A percentile compares a stretch with the other conserved stretches of the same genome.
phyloP scores from a whole-genome alignment of 768 basidiomycete species.

The Phaffia australis region DNA sequence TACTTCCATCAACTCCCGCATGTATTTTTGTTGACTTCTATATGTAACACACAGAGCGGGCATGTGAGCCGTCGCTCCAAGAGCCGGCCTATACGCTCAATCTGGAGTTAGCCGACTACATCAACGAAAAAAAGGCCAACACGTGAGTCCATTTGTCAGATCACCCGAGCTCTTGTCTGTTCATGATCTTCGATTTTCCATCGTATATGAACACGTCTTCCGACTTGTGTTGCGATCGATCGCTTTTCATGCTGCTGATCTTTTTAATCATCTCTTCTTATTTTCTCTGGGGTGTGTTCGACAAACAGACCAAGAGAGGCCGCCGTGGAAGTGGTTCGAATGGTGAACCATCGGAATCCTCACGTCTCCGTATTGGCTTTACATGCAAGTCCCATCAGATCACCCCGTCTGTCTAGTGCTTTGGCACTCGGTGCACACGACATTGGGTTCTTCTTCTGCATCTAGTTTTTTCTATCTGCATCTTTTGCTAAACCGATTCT shows the following conservation, averaged over 20 bases:
- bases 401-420: neutral
- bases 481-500: constrained; percentile 1
- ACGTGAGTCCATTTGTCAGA: constrained; percentile 48
- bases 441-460: neutral
- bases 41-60: constrained; percentile 44
- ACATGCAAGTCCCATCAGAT: constrained; percentile 35
- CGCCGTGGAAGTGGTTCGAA: constrained; percentile 66
- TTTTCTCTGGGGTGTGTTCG: neutral
- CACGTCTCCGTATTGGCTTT: constrained; percentile 81
- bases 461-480: neutral
- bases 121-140: constrained; percentile 93
- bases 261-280: constrained; percentile 1
- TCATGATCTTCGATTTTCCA: neutral
- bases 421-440: neutral
- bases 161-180: neutral
- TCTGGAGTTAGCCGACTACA: constrained; percentile 83
- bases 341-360: constrained; percentile 85
- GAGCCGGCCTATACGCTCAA: constrained; percentile 88
- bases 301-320: constrained; percentile 72
- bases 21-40: neutral
- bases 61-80: constrained; percentile 71
- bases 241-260: neutral
- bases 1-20: neutral
- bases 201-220: neutral
- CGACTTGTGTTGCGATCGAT: no score